Percentiles rank a stretch among this genome's conserved stretches.
These are phyloP conservation scores for Saccharomycopsis phalli DNA, from an alignment of 1,139 yeast species.

Conservation along the genomic window DNA sequence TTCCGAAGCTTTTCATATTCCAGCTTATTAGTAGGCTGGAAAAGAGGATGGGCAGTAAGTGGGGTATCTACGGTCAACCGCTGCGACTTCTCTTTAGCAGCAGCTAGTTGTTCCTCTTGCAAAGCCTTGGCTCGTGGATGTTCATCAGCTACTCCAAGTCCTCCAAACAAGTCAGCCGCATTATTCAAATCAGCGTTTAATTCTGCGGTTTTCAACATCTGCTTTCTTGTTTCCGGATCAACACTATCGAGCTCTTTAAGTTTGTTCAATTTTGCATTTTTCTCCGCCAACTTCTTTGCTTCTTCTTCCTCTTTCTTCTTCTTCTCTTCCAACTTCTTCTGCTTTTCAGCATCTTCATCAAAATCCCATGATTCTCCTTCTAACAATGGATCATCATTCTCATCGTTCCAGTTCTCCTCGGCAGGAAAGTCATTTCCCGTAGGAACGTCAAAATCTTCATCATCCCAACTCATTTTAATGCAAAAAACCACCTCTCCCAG, in stretches of 20 bases:
- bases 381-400: constrained; percentile 61
- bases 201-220: constrained; percentile 71
- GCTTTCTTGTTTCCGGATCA: constrained; percentile 61
- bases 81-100: constrained; percentile 30
- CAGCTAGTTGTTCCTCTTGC: constrained; percentile 43
- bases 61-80: constrained; percentile 58
- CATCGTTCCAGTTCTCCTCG: constrained; percentile 75
- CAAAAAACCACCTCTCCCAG: background rate
- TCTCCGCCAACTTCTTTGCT: constrained; percentile 30
- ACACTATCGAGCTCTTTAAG: constrained; percentile 50
- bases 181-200: constrained; percentile 78
- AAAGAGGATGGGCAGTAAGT: constrained; percentile 63
- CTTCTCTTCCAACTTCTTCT: constrained; percentile 28
- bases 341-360: constrained; percentile 47
- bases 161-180: constrained; percentile 88
- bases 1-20: constrained; percentile 83
- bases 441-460: constrained; percentile 81
- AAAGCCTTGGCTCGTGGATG: constrained; percentile 61
- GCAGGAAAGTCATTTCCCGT: constrained; percentile 38
- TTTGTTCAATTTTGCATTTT: constrained; percentile 30
- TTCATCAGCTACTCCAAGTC: constrained; percentile 63
- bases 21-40: constrained; percentile 66
- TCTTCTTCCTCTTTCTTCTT: constrained; percentile 34
- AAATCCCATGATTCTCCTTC: constrained; percentile 75
- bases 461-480: constrained; percentile 38